Percentiles rank a stretch among this genome's conserved stretches.
Conservation (phyloP, 768 basidiomycete species). For the Podaxis sp. region DNA sequence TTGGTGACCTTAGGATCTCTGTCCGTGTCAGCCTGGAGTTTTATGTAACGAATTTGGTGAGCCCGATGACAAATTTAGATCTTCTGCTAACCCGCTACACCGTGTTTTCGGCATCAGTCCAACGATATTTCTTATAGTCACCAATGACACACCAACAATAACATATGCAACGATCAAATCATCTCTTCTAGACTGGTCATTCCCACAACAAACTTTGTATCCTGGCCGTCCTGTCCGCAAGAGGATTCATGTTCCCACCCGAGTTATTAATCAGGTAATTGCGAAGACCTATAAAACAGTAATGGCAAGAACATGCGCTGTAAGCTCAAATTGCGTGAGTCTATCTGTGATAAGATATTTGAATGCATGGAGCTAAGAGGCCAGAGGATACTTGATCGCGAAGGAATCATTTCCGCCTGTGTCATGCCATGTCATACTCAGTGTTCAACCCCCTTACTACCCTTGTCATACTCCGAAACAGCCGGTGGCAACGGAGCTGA, state of each 20-base stretch:
- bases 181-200: not conserved
- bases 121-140: not conserved
- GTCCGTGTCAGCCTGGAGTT: not conserved
- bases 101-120: not conserved
- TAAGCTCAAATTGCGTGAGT: not conserved
- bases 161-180: slow-evolving; percentile 2
- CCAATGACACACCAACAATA: slow-evolving; percentile 1
- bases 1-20: not conserved
- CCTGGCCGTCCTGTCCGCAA: not conserved
- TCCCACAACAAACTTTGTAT: not conserved
- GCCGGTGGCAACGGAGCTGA: not conserved
- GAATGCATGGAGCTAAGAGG: not conserved
- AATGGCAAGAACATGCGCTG: not conserved
- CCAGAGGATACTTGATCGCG: not conserved
- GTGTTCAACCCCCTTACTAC: not conserved
- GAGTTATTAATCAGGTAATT: not conserved
- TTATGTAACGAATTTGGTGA: not conserved
- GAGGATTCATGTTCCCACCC: not conserved
- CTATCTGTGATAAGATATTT: not conserved
- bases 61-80: not conserved
- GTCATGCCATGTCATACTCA: not conserved
- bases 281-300: not conserved
- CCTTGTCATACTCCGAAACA: not conserved
- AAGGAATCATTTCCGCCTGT: not conserved
- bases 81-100: not conserved